These are phyloP conservation scores for Imleria badia DNA, from an alignment of 768 basidiomycete genomes.

Conservation along the genomic window DNA sequence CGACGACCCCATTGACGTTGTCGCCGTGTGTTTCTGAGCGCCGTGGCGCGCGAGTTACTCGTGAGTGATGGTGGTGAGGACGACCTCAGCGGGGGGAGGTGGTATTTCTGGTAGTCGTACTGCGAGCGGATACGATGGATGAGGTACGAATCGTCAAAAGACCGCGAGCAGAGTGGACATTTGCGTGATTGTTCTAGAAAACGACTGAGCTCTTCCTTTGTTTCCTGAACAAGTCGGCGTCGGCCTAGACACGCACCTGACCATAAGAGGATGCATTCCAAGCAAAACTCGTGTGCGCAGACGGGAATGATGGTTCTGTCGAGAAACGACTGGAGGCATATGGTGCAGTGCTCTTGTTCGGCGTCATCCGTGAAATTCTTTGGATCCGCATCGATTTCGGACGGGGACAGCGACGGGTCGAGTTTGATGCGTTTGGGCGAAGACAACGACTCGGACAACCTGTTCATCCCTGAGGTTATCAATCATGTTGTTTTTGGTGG, in stretches of 20 bases:
- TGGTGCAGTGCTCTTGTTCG: constrained; percentile 60
- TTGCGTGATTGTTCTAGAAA: constrained; percentile 67
- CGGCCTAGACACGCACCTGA: constrained; percentile 50
- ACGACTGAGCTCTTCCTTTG: not conserved
- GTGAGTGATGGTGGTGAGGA: constrained; percentile 43
- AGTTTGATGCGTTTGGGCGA: constrained; percentile 41
- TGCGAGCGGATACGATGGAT: constrained; percentile 79
- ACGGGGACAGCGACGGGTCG: constrained; percentile 22
- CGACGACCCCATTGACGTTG: constrained; percentile 59
- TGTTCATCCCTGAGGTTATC: not conserved
- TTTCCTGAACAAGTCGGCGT: not conserved
- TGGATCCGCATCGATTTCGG: not conserved
- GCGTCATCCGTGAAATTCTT: not conserved
- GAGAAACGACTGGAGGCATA: constrained; percentile 75
- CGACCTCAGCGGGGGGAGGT: constrained; percentile 61
- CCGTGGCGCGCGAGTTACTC: constrained; percentile 26
- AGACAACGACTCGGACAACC: constrained; percentile 5
- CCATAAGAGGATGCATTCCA: constrained; percentile 88
- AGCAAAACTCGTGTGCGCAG: constrained; percentile 94
- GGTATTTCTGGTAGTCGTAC: constrained; percentile 81
- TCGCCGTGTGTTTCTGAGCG: constrained; percentile 32
- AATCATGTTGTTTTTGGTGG: too few species aligned
- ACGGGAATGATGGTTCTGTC: constrained; percentile 81
- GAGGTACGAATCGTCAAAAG: constrained; percentile 63
- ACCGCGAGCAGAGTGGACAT: constrained; percentile 73